Percentiles rank a stretch among this genome's conserved stretches.
Evolutionary conservation across 2,329 filamentous ascomycete genomes (phyloP).

Genomic region (Delphinella strobiligena): DNA sequence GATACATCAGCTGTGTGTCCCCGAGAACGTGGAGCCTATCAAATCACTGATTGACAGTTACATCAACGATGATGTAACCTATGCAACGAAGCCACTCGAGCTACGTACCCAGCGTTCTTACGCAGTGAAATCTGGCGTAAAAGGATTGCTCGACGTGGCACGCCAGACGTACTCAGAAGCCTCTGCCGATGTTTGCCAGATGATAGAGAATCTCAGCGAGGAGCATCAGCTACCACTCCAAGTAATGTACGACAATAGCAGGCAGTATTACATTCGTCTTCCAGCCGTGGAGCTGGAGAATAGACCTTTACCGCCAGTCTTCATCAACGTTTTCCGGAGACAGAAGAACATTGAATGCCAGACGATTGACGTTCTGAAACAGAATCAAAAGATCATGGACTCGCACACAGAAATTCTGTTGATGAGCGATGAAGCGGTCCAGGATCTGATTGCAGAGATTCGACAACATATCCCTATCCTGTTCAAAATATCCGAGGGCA

Average conservation of each 20-base stretch:
- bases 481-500: slow-evolving; percentile 75
- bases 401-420: slow-evolving; percentile 74
- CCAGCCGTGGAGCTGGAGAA: slow-evolving; percentile 52
- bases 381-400: slow-evolving; percentile 61
- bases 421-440: slow-evolving; percentile 64
- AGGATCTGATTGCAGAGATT: slow-evolving; percentile 60
- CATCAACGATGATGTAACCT: slow-evolving; percentile 72
- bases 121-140: slow-evolving; percentile 75
- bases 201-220: slow-evolving; percentile 50
- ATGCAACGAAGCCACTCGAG: slow-evolving; percentile 68
- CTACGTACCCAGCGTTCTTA: slow-evolving; percentile 82
- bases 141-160: slow-evolving; percentile 77
- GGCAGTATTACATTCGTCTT: slow-evolving; percentile 70
- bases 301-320: slow-evolving; percentile 47
- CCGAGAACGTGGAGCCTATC: slow-evolving; percentile 48
- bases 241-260: slow-evolving; percentile 62
- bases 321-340: slow-evolving; percentile 66
- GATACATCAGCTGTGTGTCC: slow-evolving; percentile 54
- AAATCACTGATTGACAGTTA: slow-evolving; percentile 52
- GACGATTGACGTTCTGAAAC: slow-evolving; percentile 70
- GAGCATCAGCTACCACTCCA: slow-evolving; percentile 48
- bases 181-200: slow-evolving; percentile 62
- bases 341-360: slow-evolving; percentile 76
- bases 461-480: slow-evolving; percentile 57
- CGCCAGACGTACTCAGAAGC: slow-evolving; percentile 83